Base-by-base conservation (phyloP, 768 basidiomycete species). In the Rhizopogon salebrosus region DNA sequence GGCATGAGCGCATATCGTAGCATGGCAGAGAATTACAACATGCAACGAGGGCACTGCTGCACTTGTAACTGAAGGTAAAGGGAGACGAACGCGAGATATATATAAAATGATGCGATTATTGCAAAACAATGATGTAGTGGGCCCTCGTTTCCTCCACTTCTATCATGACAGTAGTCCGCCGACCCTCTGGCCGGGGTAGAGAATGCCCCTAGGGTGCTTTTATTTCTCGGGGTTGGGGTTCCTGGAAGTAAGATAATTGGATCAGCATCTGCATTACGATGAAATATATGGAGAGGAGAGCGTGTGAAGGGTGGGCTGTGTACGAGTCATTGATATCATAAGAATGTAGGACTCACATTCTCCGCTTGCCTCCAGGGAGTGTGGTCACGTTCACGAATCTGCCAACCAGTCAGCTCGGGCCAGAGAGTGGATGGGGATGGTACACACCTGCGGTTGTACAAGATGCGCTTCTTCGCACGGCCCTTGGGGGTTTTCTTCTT, bases 401-500 rank as follows among this genome's bases (percentile, higher is more conserved):
- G 51, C 7, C 20, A 29, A 36, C 43, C 18, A 45, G 48, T 62
- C 27, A 66, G 26, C 5, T 4, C 49, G 3, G 29, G 13, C 18
- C 24, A 24, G 37, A 34, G 29, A 22, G 31, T 8, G 3, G 11
- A n/a, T 13, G 20, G 11, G 8, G 0, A 10, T n/a, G 18, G n/a
- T 53, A 78, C 84, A 62, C 73, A 92, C 87, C 90, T 84, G 68
- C 92, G 86, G 79, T 95, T 95, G 82, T 95, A 95, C 58, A 92
- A 76, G 61, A 91, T 77, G 59, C 92, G 82, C 82, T 98, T 98
- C 88, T 95, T 97, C 57, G 95, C 95, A 70, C 95, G 92, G 58
- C 95, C 95, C 76, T 89, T 95, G 53, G 92, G 92, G 36, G 77
- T 84, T 86, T 98, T 98, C 88, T 94, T 94, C 88, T 97, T 98